phyloP scores from a whole-genome alignment of 164 flowering plant genomes.

The Vitis rotundifolia region DNA sequence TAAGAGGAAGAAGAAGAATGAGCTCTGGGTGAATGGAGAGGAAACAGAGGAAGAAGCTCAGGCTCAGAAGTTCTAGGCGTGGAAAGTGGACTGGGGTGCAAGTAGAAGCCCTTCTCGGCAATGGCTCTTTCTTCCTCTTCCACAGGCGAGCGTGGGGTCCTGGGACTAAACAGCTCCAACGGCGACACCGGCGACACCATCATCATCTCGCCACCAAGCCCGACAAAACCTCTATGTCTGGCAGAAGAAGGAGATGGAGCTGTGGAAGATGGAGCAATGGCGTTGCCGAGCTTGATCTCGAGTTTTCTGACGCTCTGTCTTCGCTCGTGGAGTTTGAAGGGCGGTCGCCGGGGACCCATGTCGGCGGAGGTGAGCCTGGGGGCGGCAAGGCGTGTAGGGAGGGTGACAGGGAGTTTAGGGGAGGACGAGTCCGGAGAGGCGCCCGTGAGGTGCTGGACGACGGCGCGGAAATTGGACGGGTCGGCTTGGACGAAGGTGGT shows the following conservation, averaged over 20 bases:
- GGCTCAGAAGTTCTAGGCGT: conserved; percentile 52
- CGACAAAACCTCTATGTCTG: conserved; percentile 8
- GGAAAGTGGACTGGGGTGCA: conserved; percentile 47
- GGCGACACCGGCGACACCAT: conserved; percentile 61
- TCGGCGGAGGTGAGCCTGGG: conserved; percentile 15
- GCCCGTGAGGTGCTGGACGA: conserved; percentile 65
- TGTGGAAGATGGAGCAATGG: not conserved
- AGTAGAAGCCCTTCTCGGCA: conserved; percentile 57
- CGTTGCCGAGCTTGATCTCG: conserved; percentile 39
- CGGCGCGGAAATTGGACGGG: conserved; percentile 57
- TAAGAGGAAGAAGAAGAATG: conserved; percentile 3
- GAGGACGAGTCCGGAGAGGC: conserved; percentile 32
- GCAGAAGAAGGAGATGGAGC: not conserved
- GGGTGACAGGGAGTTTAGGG: conserved; percentile 35
- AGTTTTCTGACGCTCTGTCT: conserved; percentile 45
- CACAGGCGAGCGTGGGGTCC: conserved; percentile 28
- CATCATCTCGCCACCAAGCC: conserved; percentile 7
- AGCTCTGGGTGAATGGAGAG: conserved; percentile 39
- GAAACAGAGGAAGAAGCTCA: conserved; percentile 57
- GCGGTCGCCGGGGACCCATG: conserved; percentile 35
- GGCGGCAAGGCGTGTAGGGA: conserved; percentile 8
- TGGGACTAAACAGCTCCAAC: conserved; percentile 43
- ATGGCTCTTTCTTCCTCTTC: conserved; percentile 50
- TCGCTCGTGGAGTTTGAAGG: conserved; percentile 61
- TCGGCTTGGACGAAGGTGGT: conserved; percentile 71